A percentile compares a stretch with the other conserved stretches of the same genome.
Conservation (phyloP, 2,329 filamentous ascomycete genomes). For the Cladosporium sp. region DNA sequence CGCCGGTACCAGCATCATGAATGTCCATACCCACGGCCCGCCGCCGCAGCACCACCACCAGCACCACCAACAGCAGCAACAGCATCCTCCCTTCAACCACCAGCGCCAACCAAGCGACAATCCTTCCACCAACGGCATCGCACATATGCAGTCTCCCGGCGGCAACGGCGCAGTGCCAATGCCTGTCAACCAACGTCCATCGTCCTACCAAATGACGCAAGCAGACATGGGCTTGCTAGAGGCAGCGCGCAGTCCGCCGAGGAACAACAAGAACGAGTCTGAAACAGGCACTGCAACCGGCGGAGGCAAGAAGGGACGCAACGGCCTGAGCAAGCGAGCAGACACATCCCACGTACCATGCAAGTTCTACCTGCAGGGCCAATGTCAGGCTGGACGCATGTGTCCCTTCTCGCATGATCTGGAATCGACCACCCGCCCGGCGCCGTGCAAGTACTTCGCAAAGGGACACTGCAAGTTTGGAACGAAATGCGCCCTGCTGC, state of each 20-base stretch:
- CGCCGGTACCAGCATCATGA: slow-evolving; percentile 9
- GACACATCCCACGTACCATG: slow-evolving; percentile 97
- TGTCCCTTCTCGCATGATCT: slow-evolving; percentile 97
- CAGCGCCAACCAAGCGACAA: slow-evolving; percentile 14
- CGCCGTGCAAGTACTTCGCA: slow-evolving; percentile 96
- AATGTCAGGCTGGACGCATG: slow-evolving; percentile 91
- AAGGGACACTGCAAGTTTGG: slow-evolving; percentile 99
- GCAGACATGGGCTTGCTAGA: slow-evolving; percentile 32
- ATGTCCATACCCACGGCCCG: slow-evolving; percentile 12
- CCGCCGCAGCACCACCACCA: background rate
- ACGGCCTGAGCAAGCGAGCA: slow-evolving; percentile 42
- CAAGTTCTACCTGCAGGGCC: slow-evolving; percentile 98
- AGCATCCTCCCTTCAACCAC: slow-evolving; percentile 11
- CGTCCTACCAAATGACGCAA: slow-evolving; percentile 21
- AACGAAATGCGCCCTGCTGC: slow-evolving; percentile 93
- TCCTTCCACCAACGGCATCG: slow-evolving; percentile 2
- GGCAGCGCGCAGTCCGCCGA: slow-evolving; percentile 47
- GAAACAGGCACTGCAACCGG: background rate
- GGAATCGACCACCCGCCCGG: slow-evolving; percentile 77
- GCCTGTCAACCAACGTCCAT: slow-evolving; percentile 28
- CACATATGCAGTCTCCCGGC: slow-evolving; percentile 15
- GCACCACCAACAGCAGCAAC: background rate
- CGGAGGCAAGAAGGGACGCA: slow-evolving; percentile 13
- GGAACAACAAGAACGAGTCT: slow-evolving; percentile 50
- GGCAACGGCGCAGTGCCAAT: slow-evolving; percentile 33